These are phyloP conservation scores for Trametes villosa DNA, from an alignment of 768 basidiomycete species.

Conservation along the genomic window DNA sequence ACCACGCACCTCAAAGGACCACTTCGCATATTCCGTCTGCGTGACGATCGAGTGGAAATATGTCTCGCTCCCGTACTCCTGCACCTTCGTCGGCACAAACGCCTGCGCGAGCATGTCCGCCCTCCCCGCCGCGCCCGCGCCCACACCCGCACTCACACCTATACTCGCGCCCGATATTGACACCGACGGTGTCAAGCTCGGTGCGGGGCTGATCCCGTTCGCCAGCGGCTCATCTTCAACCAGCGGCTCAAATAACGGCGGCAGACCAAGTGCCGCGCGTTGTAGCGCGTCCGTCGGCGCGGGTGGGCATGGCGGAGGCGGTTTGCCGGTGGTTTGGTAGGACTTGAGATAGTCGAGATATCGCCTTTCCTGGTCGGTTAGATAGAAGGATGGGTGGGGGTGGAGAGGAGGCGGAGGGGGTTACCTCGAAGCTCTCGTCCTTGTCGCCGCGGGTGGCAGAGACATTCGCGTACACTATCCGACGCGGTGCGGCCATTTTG, in stretches of 20 bases:
- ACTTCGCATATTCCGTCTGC: constrained; percentile 25
- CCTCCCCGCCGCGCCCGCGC: no score
- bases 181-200: neutral
- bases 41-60: constrained; percentile 24
- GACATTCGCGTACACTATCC: constrained; percentile 27
- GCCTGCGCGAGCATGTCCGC: constrained; percentile 12
- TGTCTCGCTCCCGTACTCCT: constrained; percentile 6
- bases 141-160: no score
- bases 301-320: constrained; percentile 53
- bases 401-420: neutral
- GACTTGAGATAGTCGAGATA: constrained; percentile 56
- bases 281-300: constrained; percentile 49
- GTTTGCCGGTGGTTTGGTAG: constrained; percentile 49
- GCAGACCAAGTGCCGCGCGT: constrained; percentile 50
- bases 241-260: constrained; percentile 55
- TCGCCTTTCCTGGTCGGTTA: constrained; percentile 52
- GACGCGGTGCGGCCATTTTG: constrained; percentile 1
- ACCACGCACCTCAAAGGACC: constrained; percentile 33
- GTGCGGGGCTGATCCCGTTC: constrained; percentile 8
- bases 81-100: constrained; percentile 3
- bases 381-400: neutral
- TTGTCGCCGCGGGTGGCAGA: constrained; percentile 16
- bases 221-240: constrained; percentile 3
- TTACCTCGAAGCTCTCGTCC: constrained; percentile 34
- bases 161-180: no score